These are phyloP conservation scores for Tulasnella sp. DNA, from an alignment of 768 basidiomycete genomes.

Conservation along the genomic window DNA sequence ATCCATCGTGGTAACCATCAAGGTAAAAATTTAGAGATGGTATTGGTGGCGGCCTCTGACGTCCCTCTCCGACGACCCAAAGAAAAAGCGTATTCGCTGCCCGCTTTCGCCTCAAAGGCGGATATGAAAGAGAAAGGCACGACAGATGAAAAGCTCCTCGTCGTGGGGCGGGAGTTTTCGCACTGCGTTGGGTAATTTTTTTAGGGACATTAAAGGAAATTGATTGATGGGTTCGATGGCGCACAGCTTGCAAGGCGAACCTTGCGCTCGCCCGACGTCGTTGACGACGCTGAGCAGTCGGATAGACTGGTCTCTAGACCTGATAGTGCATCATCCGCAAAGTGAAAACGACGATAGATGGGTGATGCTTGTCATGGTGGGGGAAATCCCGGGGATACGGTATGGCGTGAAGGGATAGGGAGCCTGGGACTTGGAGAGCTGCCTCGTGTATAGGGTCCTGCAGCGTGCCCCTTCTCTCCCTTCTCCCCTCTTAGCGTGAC, in stretches of 20 bases:
- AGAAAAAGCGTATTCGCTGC: background rate
- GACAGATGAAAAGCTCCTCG: background rate
- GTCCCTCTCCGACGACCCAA: background rate
- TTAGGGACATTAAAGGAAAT: background rate
- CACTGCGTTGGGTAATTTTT: background rate
- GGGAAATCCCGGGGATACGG: background rate
- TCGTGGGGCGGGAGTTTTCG: slow-evolving; percentile 1
- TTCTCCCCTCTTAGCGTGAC: slow-evolving; percentile 2
- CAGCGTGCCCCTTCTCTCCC: slow-evolving; percentile 2
- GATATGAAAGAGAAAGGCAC: slow-evolving; percentile 5
- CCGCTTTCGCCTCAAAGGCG: background rate
- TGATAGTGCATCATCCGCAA: background rate
- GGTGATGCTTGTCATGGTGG: background rate
- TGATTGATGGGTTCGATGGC: background rate
- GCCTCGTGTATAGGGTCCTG: slow-evolving; percentile 17
- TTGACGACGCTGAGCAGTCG: background rate
- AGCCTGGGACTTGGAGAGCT: slow-evolving; percentile 20
- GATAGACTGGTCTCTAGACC: background rate
- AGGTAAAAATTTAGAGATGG: background rate
- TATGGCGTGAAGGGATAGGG: slow-evolving; percentile 6
- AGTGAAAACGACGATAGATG: background rate
- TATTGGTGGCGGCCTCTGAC: background rate
- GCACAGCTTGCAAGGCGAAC: background rate
- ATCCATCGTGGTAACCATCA: slow-evolving; percentile 2
- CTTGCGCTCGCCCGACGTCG: background rate